A percentile compares a stretch with the other conserved stretches of the same genome.
Evolutionary conservation across 139 green algal species (phyloP).

Genomic region (Ostreobium quekettii): DNA sequence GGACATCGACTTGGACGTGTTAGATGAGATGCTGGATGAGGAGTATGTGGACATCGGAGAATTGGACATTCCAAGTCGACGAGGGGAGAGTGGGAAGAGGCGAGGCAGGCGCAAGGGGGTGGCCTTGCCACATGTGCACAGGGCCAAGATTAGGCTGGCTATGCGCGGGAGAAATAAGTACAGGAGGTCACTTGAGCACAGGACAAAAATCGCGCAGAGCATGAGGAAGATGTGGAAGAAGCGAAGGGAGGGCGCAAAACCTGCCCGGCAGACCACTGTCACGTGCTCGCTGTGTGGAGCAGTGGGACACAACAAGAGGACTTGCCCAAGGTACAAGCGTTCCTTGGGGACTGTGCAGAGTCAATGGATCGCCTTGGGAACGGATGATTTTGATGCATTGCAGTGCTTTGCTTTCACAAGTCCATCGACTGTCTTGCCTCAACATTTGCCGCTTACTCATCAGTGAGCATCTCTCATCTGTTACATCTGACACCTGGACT

Average conservation of each 20-base stretch:
- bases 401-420: background rate
- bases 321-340: constrained; percentile 1
- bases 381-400: background rate
- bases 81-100: background rate
- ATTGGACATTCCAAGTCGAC: background rate
- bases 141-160: background rate
- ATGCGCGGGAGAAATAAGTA: constrained; percentile 20
- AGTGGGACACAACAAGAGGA: constrained; percentile 8
- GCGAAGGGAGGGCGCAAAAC: background rate
- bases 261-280: background rate
- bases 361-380: too few species aligned
- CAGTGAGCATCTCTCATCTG: background rate
- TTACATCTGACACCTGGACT: background rate
- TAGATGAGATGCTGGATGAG: too few species aligned
- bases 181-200: background rate
- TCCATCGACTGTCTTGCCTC: too few species aligned
- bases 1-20: too few species aligned
- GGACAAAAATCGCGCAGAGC: background rate
- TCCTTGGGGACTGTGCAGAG: too few species aligned
- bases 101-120: constrained; percentile 1
- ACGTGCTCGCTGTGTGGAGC: constrained; percentile 14
- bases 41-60: background rate
- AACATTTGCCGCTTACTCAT: too few species aligned
- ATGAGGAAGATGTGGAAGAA: constrained; percentile 3
- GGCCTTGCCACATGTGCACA: background rate